phyloP scores from a whole-genome alignment of 2,329 filamentous ascomycete species.

The Curvularia lunata region DNA sequence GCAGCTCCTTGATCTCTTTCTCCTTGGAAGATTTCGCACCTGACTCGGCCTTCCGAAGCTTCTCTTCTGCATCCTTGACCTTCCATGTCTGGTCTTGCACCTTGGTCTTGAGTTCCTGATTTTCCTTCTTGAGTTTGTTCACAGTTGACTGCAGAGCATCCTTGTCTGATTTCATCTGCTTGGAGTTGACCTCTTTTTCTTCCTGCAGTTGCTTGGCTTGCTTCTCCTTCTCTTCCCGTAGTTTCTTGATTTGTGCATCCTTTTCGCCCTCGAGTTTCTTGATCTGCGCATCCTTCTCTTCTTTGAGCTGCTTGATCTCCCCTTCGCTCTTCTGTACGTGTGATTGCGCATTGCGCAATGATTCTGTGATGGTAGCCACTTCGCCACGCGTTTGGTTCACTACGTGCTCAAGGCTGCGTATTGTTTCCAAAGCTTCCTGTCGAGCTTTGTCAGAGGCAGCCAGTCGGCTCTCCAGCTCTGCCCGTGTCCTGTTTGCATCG shows the following conservation, averaged over 20 bases:
- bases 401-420: conserved; percentile 35
- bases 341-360: conserved; percentile 33
- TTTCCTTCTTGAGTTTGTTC: conserved; percentile 22
- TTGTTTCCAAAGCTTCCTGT: conserved; percentile 36
- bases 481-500: conserved; percentile 30
- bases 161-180: conserved; percentile 14
- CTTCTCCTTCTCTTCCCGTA: conserved; percentile 29
- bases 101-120: conserved; percentile 47
- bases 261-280: conserved; percentile 16
- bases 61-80: conserved; percentile 57
- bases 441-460: conserved; percentile 34
- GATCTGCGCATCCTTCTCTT: conserved; percentile 11
- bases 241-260: conserved; percentile 48
- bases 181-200: conserved; percentile 38
- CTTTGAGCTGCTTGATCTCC: conserved; percentile 51
- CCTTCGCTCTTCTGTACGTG: conserved; percentile 33
- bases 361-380: conserved; percentile 30
- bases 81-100: conserved; percentile 52
- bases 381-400: conserved; percentile 36
- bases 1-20: conserved; percentile 51
- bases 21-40: conserved; percentile 15
- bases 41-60: conserved; percentile 43
- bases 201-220: conserved; percentile 4
- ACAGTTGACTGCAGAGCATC: conserved; percentile 25
- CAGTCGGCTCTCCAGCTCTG: conserved; percentile 38